Evolutionary conservation across 2,329 filamentous ascomycete species (phyloP), one percentile per base, ranked within the genome.

Genomic region (Clonostachys chloroleuca): DNA sequence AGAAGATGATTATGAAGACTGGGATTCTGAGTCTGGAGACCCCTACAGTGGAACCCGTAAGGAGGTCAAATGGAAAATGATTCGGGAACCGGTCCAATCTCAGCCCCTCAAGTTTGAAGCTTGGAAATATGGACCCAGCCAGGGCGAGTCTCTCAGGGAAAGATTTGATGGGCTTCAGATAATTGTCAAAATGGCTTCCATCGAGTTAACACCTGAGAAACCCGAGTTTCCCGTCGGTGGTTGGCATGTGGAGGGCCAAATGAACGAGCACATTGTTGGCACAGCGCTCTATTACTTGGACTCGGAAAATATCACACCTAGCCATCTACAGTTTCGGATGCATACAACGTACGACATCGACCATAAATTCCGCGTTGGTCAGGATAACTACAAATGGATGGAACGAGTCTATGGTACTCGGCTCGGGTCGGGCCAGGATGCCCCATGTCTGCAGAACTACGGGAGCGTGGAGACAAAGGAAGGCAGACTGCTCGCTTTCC

Each of bases 171-270:
- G 77, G 0, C 42, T 60, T 3, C 83, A 87, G 54, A 61, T 87
- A 34, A 81, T 87, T 44, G 74, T 85, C 34, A 85, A 86, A 56
- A 67, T 87, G 52, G 73, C 79, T 2, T 76, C 72, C 35, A 77
- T 85, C 44, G 69, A 83, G 40, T 67, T 86, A 6, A 75, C 69
- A 0, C 79, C 79, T 0, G 72, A 75, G 16, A 70, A 77, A 9
- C 74, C 77, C 0, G 52, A 55, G 0, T 82, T 76, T 50, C 55
- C 60, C 1, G 69, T 69, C 6, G 73, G 73, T 2, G 58, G 56
- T 2, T 78, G 74, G 68, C 74, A 78, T 51, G 56, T 75, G 24
- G 51, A 60, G 46, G 75, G 73, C 1, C 65, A 72, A 55, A 67
- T 75, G 5, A 62, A 70, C 53, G 52, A 54, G 35, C 40, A 45